These are phyloP conservation scores for Cordyceps fumosorosea DNA, from an alignment of 2,329 filamentous ascomycete genomes.

Conservation along the genomic window DNA sequence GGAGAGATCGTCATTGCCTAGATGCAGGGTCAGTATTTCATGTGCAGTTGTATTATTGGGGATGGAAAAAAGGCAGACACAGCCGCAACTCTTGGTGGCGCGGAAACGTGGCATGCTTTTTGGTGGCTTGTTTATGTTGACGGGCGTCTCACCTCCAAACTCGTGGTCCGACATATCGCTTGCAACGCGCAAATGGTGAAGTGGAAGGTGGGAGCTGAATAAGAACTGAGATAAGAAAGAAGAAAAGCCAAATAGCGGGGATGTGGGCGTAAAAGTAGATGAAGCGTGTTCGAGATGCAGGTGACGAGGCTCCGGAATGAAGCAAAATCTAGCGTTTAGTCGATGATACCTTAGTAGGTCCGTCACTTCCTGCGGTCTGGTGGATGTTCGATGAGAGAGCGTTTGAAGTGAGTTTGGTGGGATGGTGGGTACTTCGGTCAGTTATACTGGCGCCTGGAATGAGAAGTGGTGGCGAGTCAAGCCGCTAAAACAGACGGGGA, in stretches of 20 bases:
- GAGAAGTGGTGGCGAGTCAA: not conserved
- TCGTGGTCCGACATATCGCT: conserved; percentile 58
- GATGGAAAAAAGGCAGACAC: conserved; percentile 13
- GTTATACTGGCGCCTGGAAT: not conserved
- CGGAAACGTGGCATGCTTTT: not conserved
- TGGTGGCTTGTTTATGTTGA: not conserved
- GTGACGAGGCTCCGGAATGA: not conserved
- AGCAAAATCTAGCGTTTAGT: not conserved
- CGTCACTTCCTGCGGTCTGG: not conserved
- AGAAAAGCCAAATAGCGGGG: not conserved
- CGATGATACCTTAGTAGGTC: not conserved
- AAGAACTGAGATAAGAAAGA: not conserved
- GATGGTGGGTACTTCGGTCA: conserved; percentile 8
- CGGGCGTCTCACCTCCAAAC: conserved; percentile 48
- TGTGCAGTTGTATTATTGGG: conserved; percentile 26
- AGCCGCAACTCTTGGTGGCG: not conserved
- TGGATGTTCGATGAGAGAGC: not conserved
- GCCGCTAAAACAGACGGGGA: not conserved
- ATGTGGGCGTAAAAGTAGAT: not conserved
- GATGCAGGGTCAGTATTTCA: not conserved
- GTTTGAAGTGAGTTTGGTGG: conserved; percentile 3
- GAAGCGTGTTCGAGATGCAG: not conserved
- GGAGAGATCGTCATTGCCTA: conserved; percentile 57
- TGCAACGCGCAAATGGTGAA: not conserved
- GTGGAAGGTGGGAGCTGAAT: not conserved